phyloP scores from a whole-genome alignment of 1,284 basidiomycete genomes.

The Calocybe gambosa region DNA sequence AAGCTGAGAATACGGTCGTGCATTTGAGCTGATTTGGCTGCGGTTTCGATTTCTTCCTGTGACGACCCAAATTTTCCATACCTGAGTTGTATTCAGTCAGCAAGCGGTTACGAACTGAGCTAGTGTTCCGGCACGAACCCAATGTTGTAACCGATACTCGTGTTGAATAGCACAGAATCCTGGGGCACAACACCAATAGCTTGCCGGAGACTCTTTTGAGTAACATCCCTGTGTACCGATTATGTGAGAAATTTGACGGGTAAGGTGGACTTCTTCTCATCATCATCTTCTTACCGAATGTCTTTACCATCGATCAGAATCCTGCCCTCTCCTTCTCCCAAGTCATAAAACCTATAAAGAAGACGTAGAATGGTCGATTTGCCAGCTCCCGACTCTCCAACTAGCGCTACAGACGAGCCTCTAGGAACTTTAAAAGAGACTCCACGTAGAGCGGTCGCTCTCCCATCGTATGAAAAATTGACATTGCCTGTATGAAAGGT shows the following conservation, averaged over 20 bases:
- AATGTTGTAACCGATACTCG: conserved; percentile 73
- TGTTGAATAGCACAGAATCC: conserved; percentile 80
- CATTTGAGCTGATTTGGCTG: conserved; percentile 74
- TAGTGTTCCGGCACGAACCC: conserved; percentile 35
- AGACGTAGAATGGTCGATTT: conserved; percentile 81
- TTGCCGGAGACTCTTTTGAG: conserved; percentile 71
- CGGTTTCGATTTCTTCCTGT: conserved; percentile 64
- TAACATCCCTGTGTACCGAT: conserved; percentile 52
- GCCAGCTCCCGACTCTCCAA: conserved; percentile 75
- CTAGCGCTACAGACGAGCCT: conserved; percentile 75
- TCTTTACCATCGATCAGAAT: conserved; percentile 82
- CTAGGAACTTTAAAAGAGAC: conserved; percentile 83
- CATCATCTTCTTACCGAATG: conserved; percentile 56
- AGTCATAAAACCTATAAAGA: conserved; percentile 87
- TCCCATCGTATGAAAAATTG: conserved; percentile 78
- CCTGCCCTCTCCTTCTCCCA: conserved; percentile 64
- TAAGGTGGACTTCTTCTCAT: background rate
- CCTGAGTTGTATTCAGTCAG: conserved; percentile 23
- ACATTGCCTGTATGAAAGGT: conserved; percentile 54
- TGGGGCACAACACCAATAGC: conserved; percentile 83
- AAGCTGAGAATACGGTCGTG: conserved; percentile 75
- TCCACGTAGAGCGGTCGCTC: conserved; percentile 63
- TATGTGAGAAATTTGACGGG: background rate
- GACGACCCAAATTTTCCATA: conserved; percentile 69
- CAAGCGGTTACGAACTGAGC: background rate